Percentiles rank a stretch among this genome's conserved stretches.
Conservation (phyloP, 2,329 filamentous ascomycete genomes). For the Graphium sp. region DNA sequence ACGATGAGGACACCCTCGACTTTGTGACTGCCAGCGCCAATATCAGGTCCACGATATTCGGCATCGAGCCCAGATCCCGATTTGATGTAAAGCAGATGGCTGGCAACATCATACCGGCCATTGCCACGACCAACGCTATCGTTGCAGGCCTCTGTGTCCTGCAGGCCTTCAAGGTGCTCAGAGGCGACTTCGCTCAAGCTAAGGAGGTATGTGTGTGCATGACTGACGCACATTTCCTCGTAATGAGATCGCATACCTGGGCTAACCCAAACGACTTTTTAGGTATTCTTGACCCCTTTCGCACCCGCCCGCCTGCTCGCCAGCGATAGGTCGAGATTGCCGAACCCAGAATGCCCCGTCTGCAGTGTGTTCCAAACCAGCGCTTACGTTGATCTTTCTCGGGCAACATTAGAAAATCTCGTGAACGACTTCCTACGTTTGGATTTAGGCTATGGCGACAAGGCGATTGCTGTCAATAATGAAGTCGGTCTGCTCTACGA, state of each 20-base stretch:
- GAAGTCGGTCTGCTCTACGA: slow-evolving; percentile 74
- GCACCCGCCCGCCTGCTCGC: slow-evolving; percentile 39
- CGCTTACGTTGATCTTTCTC: slow-evolving; percentile 49
- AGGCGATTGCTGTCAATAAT: slow-evolving; percentile 62
- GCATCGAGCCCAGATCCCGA: slow-evolving; percentile 72
- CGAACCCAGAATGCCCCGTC: slow-evolving; percentile 70
- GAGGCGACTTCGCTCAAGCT: slow-evolving; percentile 49
- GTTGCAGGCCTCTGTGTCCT: slow-evolving; percentile 85
- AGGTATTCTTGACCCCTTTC: slow-evolving; percentile 67
- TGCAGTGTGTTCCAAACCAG: slow-evolving; percentile 60
- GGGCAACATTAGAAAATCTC: slow-evolving; percentile 63
- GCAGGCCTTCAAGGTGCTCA: slow-evolving; percentile 81
- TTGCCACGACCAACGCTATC: slow-evolving; percentile 95
- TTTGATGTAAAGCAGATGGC: slow-evolving; percentile 99
- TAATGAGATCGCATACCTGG: too few relatives aligned
- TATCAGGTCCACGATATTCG: slow-evolving; percentile 75
- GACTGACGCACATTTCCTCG: slow-evolving; percentile 1
- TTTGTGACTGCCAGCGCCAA: slow-evolving; percentile 89
- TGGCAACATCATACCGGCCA: slow-evolving; percentile 96
- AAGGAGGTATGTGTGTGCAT: slow-evolving; percentile 43
- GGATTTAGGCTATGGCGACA: slow-evolving; percentile 60
- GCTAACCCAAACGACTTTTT: too few relatives aligned
- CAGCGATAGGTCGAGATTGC: slow-evolving; percentile 37
- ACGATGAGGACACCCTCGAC: slow-evolving; percentile 86
- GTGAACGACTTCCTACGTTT: slow-evolving; percentile 56